Evolutionary conservation across 2,329 filamentous ascomycete genomes (phyloP).

Genomic region (Apiospora sp.): DNA sequence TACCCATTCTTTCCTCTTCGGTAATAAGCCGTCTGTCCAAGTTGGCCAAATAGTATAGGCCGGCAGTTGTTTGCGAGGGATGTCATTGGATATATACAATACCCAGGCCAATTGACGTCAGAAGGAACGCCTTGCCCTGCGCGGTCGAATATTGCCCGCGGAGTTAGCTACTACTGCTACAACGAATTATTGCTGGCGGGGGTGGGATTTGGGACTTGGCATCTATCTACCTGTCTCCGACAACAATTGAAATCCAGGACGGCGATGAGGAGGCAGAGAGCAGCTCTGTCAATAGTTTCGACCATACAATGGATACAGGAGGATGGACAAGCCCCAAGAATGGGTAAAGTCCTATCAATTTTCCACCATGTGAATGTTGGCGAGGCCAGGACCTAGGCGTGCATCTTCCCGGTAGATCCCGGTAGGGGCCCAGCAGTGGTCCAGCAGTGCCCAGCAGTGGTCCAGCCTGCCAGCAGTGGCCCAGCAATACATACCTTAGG

Average conservation of each 20-base stretch:
- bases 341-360: too few species aligned
- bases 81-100: neutral
- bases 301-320: neutral
- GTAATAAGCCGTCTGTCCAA: neutral
- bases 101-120: conserved; percentile 3
- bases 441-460: too few species aligned
- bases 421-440: too few species aligned
- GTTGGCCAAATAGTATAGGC: neutral
- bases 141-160: neutral
- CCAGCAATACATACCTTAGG: too few species aligned
- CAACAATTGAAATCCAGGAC: neutral
- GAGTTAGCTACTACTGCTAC: neutral
- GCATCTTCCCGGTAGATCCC: too few species aligned
- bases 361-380: too few species aligned
- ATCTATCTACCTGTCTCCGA: neutral
- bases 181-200: neutral
- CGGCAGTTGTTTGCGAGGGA: conserved; percentile 17
- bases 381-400: too few species aligned
- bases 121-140: neutral
- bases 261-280: neutral
- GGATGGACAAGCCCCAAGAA: too few species aligned
- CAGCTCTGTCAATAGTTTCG: neutral
- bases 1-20: neutral
- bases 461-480: neutral
- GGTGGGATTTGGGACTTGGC: neutral